Evolutionary conservation across 1,284 basidiomycete genomes (phyloP).

Genomic region (Sparassis latifolia): DNA sequence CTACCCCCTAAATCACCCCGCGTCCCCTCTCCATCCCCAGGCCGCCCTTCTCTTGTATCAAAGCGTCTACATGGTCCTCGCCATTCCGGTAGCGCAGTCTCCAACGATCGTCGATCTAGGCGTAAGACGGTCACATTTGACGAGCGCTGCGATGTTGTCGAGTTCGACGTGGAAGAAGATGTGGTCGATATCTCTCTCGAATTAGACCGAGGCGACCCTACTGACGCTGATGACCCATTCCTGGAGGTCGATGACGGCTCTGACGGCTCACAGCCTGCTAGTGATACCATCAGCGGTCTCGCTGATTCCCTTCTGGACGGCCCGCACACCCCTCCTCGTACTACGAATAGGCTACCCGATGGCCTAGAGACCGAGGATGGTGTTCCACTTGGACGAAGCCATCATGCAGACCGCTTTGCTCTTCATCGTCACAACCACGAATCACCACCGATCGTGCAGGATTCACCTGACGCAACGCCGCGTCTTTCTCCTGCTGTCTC

Average conservation of each 20-base stretch:
- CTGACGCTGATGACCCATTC: conserved; percentile 19
- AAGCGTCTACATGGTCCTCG: conserved; percentile 81
- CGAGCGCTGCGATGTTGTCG: conserved; percentile 81
- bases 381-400: no score
- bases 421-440: no score
- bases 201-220: conserved; percentile 43
- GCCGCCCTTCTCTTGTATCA: conserved; percentile 72
- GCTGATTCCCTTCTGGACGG: conserved; percentile 51
- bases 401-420: no score
- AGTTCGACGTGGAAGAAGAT: conserved; percentile 65
- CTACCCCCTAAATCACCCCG: conserved; percentile 17
- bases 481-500: no score
- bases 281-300: conserved; percentile 55
- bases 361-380: no score
- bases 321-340: conserved; percentile 10
- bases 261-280: conserved; percentile 30
- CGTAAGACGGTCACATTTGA: conserved; percentile 85
- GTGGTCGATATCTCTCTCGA: conserved; percentile 30
- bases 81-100: conserved; percentile 41
- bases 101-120: conserved; percentile 42
- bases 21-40: conserved; percentile 40
- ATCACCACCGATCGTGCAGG: conserved; percentile 3
- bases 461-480: no score
- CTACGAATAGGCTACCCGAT: background rate
- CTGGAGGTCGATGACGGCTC: conserved; percentile 11